Conservation (phyloP, 2,329 filamentous ascomycete species). For the Talaromyces sp. region DNA sequence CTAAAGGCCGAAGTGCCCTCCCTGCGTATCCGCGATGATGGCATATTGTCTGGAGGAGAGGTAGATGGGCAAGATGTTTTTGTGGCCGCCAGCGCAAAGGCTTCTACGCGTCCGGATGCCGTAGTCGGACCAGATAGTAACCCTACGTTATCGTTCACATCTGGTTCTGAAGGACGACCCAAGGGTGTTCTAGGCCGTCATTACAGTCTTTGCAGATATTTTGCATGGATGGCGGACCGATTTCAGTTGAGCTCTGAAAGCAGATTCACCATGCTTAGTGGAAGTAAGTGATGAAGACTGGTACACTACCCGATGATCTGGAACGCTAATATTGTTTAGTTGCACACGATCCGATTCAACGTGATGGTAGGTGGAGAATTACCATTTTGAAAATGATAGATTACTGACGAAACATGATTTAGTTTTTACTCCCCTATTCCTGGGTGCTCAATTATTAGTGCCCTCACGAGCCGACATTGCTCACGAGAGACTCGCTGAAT, state of each 20-base stretch:
- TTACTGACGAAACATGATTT: background rate
- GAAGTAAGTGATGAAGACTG: conserved; percentile 41
- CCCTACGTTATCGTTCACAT: conserved; percentile 70
- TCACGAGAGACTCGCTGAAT: conserved; percentile 80
- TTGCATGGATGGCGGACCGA: conserved; percentile 84
- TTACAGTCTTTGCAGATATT: conserved; percentile 80
- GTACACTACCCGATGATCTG: background rate
- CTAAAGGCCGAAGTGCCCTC: conserved; percentile 72
- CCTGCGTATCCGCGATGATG: conserved; percentile 67
- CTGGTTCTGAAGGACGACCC: conserved; percentile 69
- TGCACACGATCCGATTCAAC: conserved; percentile 56
- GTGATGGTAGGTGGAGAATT: conserved; percentile 50
- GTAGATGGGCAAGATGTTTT: conserved; percentile 65
- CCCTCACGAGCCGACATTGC: conserved; percentile 79
- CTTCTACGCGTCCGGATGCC: conserved; percentile 58
- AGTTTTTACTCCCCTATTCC: conserved; percentile 80
- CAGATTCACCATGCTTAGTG: conserved; percentile 76
- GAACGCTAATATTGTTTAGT: conserved; percentile 31
- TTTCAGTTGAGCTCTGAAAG: conserved; percentile 71
- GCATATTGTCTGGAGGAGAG: conserved; percentile 65
- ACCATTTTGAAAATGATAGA: background rate
- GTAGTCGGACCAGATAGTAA: conserved; percentile 81
- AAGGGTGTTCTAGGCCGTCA: conserved; percentile 88
- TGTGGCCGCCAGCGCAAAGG: conserved; percentile 25
- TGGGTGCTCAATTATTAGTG: conserved; percentile 74